phyloP scores from a whole-genome alignment of 2,329 filamentous ascomycete species.

The Aspergillus caelatus region DNA sequence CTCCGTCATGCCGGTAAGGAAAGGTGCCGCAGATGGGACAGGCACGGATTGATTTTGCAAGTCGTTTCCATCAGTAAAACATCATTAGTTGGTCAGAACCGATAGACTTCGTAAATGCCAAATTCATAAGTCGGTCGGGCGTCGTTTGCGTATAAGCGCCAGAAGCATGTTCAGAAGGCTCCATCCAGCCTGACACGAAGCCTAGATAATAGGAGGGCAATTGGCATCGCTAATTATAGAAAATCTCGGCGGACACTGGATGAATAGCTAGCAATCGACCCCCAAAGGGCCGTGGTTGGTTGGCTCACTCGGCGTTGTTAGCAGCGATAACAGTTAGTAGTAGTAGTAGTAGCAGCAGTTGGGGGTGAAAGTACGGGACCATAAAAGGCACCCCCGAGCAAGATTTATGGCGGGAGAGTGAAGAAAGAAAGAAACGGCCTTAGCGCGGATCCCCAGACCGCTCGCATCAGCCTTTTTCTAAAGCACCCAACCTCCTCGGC shows the following conservation, averaged over 20 bases:
- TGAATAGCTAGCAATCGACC: background rate
- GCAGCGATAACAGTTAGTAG: background rate
- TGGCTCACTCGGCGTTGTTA: background rate
- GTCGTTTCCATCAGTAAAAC: slow-evolving; percentile 31
- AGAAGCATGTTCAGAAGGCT: slow-evolving; percentile 4
- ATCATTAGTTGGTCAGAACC: slow-evolving; percentile 1
- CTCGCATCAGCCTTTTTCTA: slow-evolving; percentile 20
- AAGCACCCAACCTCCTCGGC: slow-evolving; percentile 16
- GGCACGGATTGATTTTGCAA: slow-evolving; percentile 17
- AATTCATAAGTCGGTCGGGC: background rate
- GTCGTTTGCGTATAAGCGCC: slow-evolving; percentile 1
- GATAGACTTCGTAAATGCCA: background rate
- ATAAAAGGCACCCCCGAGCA: slow-evolving; percentile 1
- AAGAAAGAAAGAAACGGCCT: background rate
- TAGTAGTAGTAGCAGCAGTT: too few relatives aligned
- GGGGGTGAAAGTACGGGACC: background rate
- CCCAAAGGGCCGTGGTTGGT: background rate
- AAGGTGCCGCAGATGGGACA: slow-evolving; percentile 16
- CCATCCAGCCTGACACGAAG: background rate
- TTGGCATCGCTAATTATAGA: slow-evolving; percentile 9
- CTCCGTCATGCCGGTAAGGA: slow-evolving; percentile 35
- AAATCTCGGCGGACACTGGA: background rate
- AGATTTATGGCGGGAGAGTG: slow-evolving; percentile 4
- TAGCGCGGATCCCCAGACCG: slow-evolving; percentile 24
- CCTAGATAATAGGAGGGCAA: slow-evolving; percentile 1